Percentiles rank a stretch among this genome's conserved stretches.
These are phyloP conservation scores for Marchantia polymorpha DNA, from an alignment of 225 moss, liverwort and hornwort genomes.

Conservation along the genomic window DNA sequence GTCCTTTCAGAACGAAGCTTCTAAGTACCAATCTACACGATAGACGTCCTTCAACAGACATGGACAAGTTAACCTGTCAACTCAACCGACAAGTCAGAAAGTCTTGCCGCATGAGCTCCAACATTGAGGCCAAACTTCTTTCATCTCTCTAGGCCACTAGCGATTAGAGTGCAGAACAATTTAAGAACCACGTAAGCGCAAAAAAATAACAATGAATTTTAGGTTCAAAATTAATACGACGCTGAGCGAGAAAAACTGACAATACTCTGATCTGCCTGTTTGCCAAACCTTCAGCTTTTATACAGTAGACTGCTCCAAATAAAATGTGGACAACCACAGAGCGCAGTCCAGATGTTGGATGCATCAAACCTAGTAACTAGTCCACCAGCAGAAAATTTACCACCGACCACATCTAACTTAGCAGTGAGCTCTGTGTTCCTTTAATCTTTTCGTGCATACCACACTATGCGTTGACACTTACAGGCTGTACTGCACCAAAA, in stretches of 20 bases:
- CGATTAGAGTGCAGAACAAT: background rate
- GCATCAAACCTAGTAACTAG: constrained; percentile 3
- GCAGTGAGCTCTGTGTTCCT: constrained; percentile 12
- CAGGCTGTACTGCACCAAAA: constrained; percentile 7
- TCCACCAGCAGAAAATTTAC: constrained; percentile 12
- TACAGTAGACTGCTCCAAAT: background rate
- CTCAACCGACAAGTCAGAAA: background rate
- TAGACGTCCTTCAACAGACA: background rate
- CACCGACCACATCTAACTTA: constrained; percentile 1
- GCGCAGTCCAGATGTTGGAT: background rate
- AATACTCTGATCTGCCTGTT: background rate
- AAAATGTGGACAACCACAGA: background rate
- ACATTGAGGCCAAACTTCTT: background rate
- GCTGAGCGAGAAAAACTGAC: background rate
- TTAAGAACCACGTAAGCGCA: background rate
- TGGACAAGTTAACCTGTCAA: background rate
- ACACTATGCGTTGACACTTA: constrained; percentile 10
- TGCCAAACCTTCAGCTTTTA: background rate
- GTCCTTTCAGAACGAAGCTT: background rate
- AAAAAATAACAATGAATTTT: background rate
- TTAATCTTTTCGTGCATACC: constrained; percentile 8
- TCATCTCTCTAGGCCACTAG: background rate
- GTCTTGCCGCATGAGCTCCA: background rate
- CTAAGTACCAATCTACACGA: background rate
- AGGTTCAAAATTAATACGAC: background rate